These are phyloP conservation scores for Trypanosoma congolense DNA, from an alignment of 208 protist genomes.

Conservation along the genomic window DNA sequence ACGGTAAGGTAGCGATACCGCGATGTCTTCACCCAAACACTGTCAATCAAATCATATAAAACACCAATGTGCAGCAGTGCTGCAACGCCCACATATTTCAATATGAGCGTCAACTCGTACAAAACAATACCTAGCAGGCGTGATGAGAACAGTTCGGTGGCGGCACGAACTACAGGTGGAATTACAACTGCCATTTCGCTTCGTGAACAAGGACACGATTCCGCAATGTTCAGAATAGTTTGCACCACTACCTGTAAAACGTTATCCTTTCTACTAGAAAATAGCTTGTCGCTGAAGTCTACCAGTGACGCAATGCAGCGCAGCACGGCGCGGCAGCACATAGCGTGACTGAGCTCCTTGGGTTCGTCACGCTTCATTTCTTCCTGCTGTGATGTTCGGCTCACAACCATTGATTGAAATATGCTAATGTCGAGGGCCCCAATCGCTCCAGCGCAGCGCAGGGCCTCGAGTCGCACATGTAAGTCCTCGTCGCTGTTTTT, in stretches of 20 bases:
- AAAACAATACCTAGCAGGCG: conserved; percentile 60
- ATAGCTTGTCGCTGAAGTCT: conserved; percentile 41
- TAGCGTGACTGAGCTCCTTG: conserved; percentile 35
- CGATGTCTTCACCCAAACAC: conserved; percentile 47
- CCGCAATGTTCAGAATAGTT: conserved; percentile 74
- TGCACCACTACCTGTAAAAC: conserved; percentile 54
- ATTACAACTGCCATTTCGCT: conserved; percentile 57
- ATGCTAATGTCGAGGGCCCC: conserved; percentile 74
- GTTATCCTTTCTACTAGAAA: conserved; percentile 39
- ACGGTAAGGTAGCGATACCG: conserved; percentile 73
- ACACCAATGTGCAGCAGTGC: conserved; percentile 36
- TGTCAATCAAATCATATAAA: conserved; percentile 60
- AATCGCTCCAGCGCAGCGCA: conserved; percentile 71
- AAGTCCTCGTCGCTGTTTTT: conserved; percentile 58
- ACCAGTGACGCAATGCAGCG: conserved; percentile 48
- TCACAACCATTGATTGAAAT: conserved; percentile 53
- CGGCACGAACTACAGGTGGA: conserved; percentile 46
- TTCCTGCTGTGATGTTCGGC: conserved; percentile 23
- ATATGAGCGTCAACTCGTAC: conserved; percentile 66
- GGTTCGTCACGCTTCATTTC: conserved; percentile 21
- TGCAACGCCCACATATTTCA: conserved; percentile 48
- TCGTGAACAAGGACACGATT: conserved; percentile 57
- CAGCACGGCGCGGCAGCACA: conserved; percentile 71
- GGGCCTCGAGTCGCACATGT: conserved; percentile 71
- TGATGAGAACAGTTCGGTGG: conserved; percentile 37